Base-by-base conservation (phyloP, 192 early-diverging fungal species). In the Backusella parvicylindrica region DNA sequence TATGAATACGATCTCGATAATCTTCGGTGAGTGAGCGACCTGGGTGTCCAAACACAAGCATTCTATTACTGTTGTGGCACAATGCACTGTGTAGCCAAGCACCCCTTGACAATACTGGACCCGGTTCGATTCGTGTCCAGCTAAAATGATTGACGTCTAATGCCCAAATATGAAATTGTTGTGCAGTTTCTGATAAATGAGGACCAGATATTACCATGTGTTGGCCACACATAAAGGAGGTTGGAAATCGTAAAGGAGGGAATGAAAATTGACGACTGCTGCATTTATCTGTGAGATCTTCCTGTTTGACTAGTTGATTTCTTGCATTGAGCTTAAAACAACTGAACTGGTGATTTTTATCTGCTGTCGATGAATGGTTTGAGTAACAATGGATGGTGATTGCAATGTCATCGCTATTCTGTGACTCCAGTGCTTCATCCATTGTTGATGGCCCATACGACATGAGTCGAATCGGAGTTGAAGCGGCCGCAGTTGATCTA, bases 61-160 rank as follows among this genome's bases (percentile, higher is more conserved):
- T 88, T 30, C 85, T 84, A 65, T 91, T 92, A n/a, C 84, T 82
- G 38, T 77, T 77, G 28, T 90, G 86, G 50, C 89, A 85, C 33
- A 94, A 75, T 6, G 90, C 68, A 11, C 91, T 91, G 74, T 89
- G 82, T 77, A 92, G 91, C 92, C 92, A 94, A 50, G 91, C 91
- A 33, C 92, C 92, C 18, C 84, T 79, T 30, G 84, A 85, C 70
- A 94, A 89, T 67, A 85, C 84, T 2, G 89, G 83, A 9, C 91
- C 92, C 50, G 91, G 90, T 49, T 83, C 81, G 36, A 94, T 85
- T 3, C 88, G 85, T 47, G 85, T 83, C 92, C 92, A 94, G 11
- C 79, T 82, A 64, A 89, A 68, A 18, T 83, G 82, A 15, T 82
- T 77, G 9, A 91, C 69, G 63, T 92, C 89, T 23, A 92, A 76